phyloP scores from a whole-genome alignment of 371 early-diverging fungal genomes.

The Mucor saturninus region DNA sequence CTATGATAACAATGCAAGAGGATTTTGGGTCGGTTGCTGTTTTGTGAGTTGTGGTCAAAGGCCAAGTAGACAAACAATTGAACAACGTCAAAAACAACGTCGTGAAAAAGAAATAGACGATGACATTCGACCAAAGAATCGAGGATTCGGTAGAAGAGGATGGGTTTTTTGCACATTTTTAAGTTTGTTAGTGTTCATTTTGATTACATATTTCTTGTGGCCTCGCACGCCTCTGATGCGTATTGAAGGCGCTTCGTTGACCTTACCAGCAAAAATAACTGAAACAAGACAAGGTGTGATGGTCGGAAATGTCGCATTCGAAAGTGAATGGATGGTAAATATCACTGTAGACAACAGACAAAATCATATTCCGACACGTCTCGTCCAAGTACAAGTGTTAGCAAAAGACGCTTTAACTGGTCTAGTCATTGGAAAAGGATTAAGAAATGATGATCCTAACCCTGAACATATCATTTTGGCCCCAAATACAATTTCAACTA shows the following conservation, averaged over 20 bases:
- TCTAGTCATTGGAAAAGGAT: constrained; percentile 42
- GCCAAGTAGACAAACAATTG: constrained; percentile 11
- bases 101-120: constrained; percentile 17
- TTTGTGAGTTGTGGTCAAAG: constrained; percentile 39
- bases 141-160: constrained; percentile 35
- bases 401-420: constrained; percentile 51
- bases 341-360: constrained; percentile 47
- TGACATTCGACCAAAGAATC: constrained; percentile 7
- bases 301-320: constrained; percentile 50
- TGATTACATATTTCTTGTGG: constrained; percentile 40
- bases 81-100: constrained; percentile 15
- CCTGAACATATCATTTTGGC: constrained; percentile 28
- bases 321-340: constrained; percentile 52
- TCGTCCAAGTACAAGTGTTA: constrained; percentile 33
- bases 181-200: constrained; percentile 25
- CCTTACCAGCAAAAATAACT: constrained; percentile 35
- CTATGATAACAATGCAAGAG: constrained; percentile 7
- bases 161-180: constrained; percentile 47
- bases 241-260: constrained; percentile 49
- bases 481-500: constrained; percentile 39
- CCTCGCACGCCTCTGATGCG: constrained; percentile 54
- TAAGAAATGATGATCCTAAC: constrained; percentile 29
- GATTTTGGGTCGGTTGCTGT: constrained; percentile 51
- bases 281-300: constrained; percentile 44
- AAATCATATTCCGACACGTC: constrained; percentile 45